A percentile compares a stretch with the other conserved stretches of the same genome.
Evolutionary conservation across 1,284 basidiomycete genomes (phyloP).

Genomic region (Malassezia yamatoensis): DNA sequence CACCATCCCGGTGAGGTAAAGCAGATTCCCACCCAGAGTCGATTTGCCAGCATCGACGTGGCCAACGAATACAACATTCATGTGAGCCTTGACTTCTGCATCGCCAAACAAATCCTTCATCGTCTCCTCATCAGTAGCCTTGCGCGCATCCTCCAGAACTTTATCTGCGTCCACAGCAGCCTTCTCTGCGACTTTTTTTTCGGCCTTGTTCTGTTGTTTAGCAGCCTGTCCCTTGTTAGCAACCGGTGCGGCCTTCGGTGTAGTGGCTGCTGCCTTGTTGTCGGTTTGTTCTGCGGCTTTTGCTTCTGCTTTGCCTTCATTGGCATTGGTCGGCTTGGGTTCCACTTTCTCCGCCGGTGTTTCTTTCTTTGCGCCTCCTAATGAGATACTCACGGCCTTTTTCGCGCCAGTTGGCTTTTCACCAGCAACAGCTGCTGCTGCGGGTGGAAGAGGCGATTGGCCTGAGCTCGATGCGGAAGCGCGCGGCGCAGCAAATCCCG

Average conservation of each 20-base stretch:
- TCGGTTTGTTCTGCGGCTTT: background rate
- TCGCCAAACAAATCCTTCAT: conserved; percentile 46
- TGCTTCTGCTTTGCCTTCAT: background rate
- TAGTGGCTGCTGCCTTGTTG: background rate
- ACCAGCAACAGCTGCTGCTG: conserved; percentile 21
- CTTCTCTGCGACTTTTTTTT: conserved; percentile 34
- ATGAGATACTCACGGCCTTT: conserved; percentile 44
- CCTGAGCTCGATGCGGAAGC: background rate
- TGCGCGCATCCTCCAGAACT: conserved; percentile 40
- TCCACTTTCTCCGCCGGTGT: conserved; percentile 15
- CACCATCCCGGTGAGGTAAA: conserved; percentile 46
- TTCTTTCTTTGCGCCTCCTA: conserved; percentile 25
- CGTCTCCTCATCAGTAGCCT: conserved; percentile 46
- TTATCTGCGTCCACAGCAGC: conserved; percentile 37
- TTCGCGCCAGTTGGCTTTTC: conserved; percentile 23
- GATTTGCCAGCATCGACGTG: conserved; percentile 48
- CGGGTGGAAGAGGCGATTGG: conserved; percentile 8
- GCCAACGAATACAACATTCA: conserved; percentile 47
- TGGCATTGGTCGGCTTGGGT: conserved; percentile 15
- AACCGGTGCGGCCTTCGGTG: background rate
- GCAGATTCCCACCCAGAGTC: conserved; percentile 45
- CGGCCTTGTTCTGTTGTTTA: conserved; percentile 23
- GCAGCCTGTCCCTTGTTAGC: conserved; percentile 16
- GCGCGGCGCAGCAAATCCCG: conserved; percentile 8
- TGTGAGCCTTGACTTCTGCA: conserved; percentile 42